Conservation (phyloP, 192 early-diverging fungal species). For the Coemansia sp. region DNA sequence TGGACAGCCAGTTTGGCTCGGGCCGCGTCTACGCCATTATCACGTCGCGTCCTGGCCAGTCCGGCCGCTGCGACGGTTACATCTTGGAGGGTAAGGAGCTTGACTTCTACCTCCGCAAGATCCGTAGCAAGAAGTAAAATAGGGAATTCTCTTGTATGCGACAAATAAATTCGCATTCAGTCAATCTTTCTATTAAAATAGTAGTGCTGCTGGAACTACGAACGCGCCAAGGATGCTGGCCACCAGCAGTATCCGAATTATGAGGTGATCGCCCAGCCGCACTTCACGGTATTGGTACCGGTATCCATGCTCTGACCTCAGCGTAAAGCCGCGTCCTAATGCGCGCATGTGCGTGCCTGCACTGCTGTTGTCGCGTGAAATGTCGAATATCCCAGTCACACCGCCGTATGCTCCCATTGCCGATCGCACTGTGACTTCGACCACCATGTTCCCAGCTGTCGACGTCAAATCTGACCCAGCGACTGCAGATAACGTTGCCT, state of each 20-base stretch:
- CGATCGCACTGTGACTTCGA: slow-evolving; percentile 63
- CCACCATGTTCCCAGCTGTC: slow-evolving; percentile 9
- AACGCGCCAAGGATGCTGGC: slow-evolving; percentile 21
- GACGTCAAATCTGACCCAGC: background rate
- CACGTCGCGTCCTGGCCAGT: slow-evolving; percentile 96
- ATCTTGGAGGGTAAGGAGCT: slow-evolving; percentile 99
- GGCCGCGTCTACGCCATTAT: slow-evolving; percentile 93
- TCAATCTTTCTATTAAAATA: background rate
- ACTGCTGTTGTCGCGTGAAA: slow-evolving; percentile 4
- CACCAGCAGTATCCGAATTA: slow-evolving; percentile 49
- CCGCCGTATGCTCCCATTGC: slow-evolving; percentile 64
- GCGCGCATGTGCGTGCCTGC: background rate
- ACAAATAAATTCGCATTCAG: slow-evolving; percentile 2
- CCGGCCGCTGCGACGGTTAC: slow-evolving; percentile 96
- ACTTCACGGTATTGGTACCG: slow-evolving; percentile 56
- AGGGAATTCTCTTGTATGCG: slow-evolving; percentile 14
- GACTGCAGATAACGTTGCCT: slow-evolving; percentile 12
- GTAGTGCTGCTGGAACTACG: slow-evolving; percentile 22
- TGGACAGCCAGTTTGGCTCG: slow-evolving; percentile 93
- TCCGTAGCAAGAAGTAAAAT: slow-evolving; percentile 68
- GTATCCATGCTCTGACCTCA: slow-evolving; percentile 10
- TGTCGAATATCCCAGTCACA: slow-evolving; percentile 63
- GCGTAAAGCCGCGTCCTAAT: slow-evolving; percentile 11
- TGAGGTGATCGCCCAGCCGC: slow-evolving; percentile 50
- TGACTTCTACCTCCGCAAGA: slow-evolving; percentile 94